Percentiles rank a stretch among this genome's conserved stretches.
These are phyloP conservation scores for Glutinoglossum americanum DNA, from an alignment of 495 filamentous ascomycete genomes.

Conservation along the genomic window DNA sequence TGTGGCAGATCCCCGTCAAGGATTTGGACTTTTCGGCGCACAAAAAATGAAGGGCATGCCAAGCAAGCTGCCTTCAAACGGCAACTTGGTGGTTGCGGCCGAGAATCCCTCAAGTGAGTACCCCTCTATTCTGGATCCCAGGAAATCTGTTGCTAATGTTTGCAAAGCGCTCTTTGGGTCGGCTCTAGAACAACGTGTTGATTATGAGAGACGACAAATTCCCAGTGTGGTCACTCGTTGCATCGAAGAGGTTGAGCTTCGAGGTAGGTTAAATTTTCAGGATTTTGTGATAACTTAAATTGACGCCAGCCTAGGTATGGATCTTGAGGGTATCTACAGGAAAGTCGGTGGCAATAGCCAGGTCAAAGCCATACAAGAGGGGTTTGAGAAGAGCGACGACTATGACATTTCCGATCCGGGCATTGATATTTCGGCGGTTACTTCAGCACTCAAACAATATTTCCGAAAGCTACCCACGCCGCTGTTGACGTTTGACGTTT, in stretches of 20 bases:
- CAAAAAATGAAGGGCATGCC: conserved; percentile 20
- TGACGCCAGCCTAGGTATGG: conserved; percentile 51
- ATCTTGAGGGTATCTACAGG: conserved; percentile 92
- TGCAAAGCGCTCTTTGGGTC: conserved; percentile 62
- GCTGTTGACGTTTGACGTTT: conserved; percentile 79
- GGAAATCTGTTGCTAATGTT: background rate
- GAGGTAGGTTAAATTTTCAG: conserved; percentile 25
- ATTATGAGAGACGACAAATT: conserved; percentile 75
- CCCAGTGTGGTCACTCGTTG: conserved; percentile 81
- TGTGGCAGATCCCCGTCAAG: conserved; percentile 33
- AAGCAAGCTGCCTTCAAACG: conserved; percentile 27
- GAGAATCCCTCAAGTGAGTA: conserved; percentile 3
- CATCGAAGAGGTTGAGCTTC: conserved; percentile 89
- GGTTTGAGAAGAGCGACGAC: conserved; percentile 67
- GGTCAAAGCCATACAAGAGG: conserved; percentile 68
- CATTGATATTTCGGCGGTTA: conserved; percentile 91
- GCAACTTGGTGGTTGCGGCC: conserved; percentile 19
- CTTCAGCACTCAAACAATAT: conserved; percentile 90
- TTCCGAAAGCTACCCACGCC: conserved; percentile 86
- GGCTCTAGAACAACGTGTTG: conserved; percentile 66
- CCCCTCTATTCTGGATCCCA: background rate
- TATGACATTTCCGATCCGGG: conserved; percentile 84
- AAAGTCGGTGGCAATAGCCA: conserved; percentile 83
- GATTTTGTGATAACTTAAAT: background rate
- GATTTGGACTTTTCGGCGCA: conserved; percentile 55